A percentile compares a stretch with the other conserved stretches of the same genome.
Evolutionary conservation across 345 rosid genomes (phyloP).

Genomic region (Acer campestre): DNA sequence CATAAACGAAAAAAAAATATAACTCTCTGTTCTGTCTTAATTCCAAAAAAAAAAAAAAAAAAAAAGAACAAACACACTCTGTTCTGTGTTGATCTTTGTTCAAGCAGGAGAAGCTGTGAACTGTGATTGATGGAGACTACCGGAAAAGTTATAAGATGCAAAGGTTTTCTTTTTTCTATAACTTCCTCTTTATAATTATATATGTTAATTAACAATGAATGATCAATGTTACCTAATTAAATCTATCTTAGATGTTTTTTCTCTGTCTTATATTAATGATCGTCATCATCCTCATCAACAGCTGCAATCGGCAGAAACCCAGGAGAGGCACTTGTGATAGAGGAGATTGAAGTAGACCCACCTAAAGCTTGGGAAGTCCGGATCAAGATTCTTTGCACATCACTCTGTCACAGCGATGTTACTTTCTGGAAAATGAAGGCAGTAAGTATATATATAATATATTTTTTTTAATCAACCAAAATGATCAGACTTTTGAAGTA

Average conservation of each 20-base stretch:
- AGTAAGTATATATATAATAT: conserved; percentile 35
- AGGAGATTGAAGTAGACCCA: conserved; percentile 72
- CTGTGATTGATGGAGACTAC: conserved; percentile 25
- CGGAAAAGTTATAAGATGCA: conserved; percentile 58
- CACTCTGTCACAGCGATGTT: conserved; percentile 68
- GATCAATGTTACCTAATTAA: not conserved
- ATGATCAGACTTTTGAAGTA: not conserved
- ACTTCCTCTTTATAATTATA: not conserved
- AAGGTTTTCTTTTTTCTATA: conserved; percentile 30
- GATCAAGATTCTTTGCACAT: conserved; percentile 69
- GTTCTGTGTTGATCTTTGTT: not conserved
- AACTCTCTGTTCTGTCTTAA: no score
- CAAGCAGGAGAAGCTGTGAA: not conserved
- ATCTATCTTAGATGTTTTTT: no score
- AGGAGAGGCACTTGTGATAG: conserved; percentile 53
- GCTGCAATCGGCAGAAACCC: conserved; percentile 64
- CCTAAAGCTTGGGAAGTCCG: conserved; percentile 72
- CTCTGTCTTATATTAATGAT: not conserved
- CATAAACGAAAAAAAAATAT: no score
- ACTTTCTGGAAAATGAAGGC: conserved; percentile 45
- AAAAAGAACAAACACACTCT: no score
- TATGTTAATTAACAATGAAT: not conserved
- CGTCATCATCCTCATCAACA: conserved; percentile 12
- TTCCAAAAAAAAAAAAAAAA: not conserved
- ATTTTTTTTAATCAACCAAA: not conserved